These are phyloP conservation scores for Ophiostoma sp. DNA, from an alignment of 2,329 filamentous ascomycete genomes.

Conservation along the genomic window DNA sequence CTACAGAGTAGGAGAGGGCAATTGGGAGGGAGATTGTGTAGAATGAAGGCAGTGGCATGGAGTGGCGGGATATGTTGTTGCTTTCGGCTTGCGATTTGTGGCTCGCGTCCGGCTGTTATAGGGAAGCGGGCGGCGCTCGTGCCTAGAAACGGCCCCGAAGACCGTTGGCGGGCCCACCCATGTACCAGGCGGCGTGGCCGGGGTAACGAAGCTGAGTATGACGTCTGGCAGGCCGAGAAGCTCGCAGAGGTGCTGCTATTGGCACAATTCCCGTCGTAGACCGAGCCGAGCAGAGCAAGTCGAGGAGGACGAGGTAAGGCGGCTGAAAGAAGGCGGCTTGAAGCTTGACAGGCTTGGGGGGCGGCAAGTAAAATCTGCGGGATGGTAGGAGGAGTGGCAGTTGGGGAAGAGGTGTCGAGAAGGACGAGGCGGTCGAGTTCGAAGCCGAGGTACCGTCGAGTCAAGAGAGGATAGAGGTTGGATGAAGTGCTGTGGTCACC, in stretches of 20 bases:
- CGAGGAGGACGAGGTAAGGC: background rate
- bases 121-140: constrained; percentile 13
- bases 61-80: background rate
- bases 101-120: background rate
- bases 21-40: background rate
- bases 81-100: background rate
- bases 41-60: background rate
- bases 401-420: constrained; percentile 3
- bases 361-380: background rate
- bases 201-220: background rate
- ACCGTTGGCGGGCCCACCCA: constrained; percentile 15
- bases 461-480: background rate
- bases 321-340: background rate
- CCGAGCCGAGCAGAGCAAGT: background rate
- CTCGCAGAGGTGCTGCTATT: too few species aligned
- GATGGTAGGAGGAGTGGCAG: background rate
- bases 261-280: too few species aligned
- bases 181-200: constrained; percentile 12
- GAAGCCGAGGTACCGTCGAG: background rate
- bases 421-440: background rate
- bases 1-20: background rate
- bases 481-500: background rate
- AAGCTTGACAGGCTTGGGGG: background rate
- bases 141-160: constrained; percentile 18
- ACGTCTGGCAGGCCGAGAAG: background rate